These are phyloP conservation scores for Chytriomyces confervae DNA, from an alignment of 192 early-diverging fungal species.

Conservation along the genomic window DNA sequence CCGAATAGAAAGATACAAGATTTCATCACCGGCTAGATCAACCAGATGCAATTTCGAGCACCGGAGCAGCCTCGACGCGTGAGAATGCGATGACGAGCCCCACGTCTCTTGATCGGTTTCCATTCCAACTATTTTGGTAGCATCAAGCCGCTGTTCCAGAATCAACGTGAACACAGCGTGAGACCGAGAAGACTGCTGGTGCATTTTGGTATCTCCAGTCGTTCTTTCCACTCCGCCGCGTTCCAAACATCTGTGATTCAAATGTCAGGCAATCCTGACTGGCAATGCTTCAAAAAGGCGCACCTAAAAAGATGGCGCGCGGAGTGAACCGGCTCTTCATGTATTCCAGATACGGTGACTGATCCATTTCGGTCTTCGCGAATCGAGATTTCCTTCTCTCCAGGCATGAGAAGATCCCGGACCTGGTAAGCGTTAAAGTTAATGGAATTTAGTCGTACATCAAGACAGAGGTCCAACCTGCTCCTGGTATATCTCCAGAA, in stretches of 20 bases:
- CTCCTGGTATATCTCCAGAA: conserved; percentile 67
- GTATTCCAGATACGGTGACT: conserved; percentile 49
- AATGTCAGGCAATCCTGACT: not conserved
- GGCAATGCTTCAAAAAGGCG: not conserved
- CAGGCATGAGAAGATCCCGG: conserved; percentile 53
- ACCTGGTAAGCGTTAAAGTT: conserved; percentile 17
- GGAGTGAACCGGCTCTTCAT: conserved; percentile 38
- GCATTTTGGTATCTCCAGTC: conserved; percentile 60
- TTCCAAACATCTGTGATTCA: conserved; percentile 42
- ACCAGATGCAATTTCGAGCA: conserved; percentile 74
- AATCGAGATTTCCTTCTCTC: conserved; percentile 51
- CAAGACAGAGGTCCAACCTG: conserved; percentile 37
- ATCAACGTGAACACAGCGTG: conserved; percentile 60
- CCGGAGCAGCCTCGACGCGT: conserved; percentile 23
- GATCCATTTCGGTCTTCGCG: conserved; percentile 53
- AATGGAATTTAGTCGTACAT: not conserved
- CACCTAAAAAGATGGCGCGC: conserved; percentile 43
- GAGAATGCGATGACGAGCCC: not conserved
- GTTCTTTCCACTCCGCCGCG: conserved; percentile 48
- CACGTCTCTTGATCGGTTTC: conserved; percentile 18
- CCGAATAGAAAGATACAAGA: not conserved
- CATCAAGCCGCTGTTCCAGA: conserved; percentile 46
- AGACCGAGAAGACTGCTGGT: conserved; percentile 48
- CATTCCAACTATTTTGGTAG: not conserved
- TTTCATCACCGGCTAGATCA: conserved; percentile 75